Evolutionary conservation across 1,284 basidiomycete species (phyloP).

Genomic region (Caloboletus inedulis): DNA sequence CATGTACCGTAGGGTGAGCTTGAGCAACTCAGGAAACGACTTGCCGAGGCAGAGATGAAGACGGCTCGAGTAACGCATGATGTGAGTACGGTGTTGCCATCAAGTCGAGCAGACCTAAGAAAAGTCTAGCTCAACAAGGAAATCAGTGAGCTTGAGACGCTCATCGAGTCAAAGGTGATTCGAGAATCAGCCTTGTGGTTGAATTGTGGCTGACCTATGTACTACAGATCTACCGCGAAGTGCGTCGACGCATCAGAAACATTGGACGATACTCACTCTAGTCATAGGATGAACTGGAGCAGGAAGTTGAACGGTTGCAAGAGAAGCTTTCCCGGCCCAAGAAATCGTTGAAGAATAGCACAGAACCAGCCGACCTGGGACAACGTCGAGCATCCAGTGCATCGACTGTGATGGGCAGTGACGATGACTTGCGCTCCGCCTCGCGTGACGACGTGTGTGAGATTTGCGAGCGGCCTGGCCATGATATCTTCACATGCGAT

Average conservation of each 20-base stretch:
- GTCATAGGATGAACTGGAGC: slow-evolving; percentile 80
- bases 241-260: slow-evolving; percentile 28
- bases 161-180: slow-evolving; percentile 83
- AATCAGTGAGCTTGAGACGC: slow-evolving; percentile 82
- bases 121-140: slow-evolving; percentile 77
- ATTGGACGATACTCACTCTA: slow-evolving; percentile 4
- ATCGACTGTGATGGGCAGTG: slow-evolving; percentile 23
- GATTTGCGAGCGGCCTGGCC: slow-evolving; percentile 78
- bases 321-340: slow-evolving; percentile 59
- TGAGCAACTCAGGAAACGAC: slow-evolving; percentile 66
- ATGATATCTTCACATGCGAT: slow-evolving; percentile 79
- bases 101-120: slow-evolving; percentile 6
- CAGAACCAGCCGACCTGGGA: slow-evolving; percentile 37
- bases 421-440: slow-evolving; percentile 17
- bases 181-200: not conserved
- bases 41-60: slow-evolving; percentile 70
- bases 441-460: slow-evolving; percentile 59
- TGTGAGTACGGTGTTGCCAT: slow-evolving; percentile 40
- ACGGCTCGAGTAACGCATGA: slow-evolving; percentile 67
- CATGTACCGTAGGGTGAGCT: slow-evolving; percentile 49
- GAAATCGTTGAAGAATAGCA: slow-evolving; percentile 53
- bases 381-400: slow-evolving; percentile 28
- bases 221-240: slow-evolving; percentile 83
- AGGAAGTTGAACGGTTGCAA: slow-evolving; percentile 74
- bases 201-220: slow-evolving; percentile 12